Evolutionary conservation across 768 basidiomycete genomes (phyloP).

Genomic region (Saitozyma podzolica): DNA sequence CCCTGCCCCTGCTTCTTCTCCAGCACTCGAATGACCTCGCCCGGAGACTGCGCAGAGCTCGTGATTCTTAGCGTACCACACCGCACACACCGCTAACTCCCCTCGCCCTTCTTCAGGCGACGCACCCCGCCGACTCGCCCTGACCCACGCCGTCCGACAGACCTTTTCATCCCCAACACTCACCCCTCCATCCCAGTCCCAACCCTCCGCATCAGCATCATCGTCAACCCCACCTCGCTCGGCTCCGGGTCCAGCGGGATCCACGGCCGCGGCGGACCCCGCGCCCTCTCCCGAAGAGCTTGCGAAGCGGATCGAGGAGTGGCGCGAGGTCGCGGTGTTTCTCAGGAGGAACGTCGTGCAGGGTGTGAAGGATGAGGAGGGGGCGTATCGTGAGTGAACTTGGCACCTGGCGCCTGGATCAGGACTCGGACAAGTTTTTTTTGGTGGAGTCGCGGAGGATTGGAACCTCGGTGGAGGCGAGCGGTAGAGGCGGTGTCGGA

Average conservation of each 20-base stretch:
- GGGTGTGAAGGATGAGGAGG: slow-evolving; percentile 59
- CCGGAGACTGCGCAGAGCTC: no score
- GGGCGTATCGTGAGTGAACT: slow-evolving; percentile 63
- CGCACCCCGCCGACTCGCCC: slow-evolving; percentile 19
- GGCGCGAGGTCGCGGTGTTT: slow-evolving; percentile 70
- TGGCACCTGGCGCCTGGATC: not conserved
- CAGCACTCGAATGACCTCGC: no score
- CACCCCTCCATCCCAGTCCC: slow-evolving; percentile 24
- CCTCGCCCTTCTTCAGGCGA: slow-evolving; percentile 23
- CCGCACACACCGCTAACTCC: no score
- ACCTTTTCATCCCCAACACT: slow-evolving; percentile 47
- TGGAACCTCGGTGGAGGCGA: no score
- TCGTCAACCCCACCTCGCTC: not conserved
- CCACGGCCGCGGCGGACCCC: not conserved
- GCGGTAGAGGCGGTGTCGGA: no score
- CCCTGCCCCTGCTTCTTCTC: no score
- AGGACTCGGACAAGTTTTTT: no score
- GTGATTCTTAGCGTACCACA: no score
- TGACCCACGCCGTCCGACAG: slow-evolving; percentile 30
- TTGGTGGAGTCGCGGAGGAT: no score
- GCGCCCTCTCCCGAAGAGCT: slow-evolving; percentile 17
- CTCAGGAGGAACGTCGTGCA: slow-evolving; percentile 84
- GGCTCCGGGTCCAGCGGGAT: not conserved
- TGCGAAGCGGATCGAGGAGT: slow-evolving; percentile 54
- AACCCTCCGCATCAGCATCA: slow-evolving; percentile 5